Conservation (phyloP, 2,329 filamentous ascomycete species). For the Trichoderma sp. region DNA sequence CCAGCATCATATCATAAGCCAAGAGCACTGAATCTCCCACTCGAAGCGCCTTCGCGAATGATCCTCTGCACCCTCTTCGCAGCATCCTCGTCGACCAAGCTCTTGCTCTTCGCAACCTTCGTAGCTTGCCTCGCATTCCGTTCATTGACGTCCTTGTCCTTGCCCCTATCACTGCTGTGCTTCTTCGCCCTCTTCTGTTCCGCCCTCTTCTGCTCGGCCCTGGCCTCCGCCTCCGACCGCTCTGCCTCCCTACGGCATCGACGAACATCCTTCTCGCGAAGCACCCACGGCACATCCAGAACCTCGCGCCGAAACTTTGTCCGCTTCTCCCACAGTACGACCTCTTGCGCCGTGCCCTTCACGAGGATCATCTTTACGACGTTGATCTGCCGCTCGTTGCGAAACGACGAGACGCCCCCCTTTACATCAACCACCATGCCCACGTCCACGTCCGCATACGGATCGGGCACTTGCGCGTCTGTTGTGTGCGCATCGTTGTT, state of each 20-base stretch:
- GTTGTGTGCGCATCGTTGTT: constrained; percentile 17
- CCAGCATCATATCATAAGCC: constrained; percentile 36
- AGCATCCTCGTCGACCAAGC: constrained; percentile 12
- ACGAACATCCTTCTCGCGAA: constrained; percentile 53
- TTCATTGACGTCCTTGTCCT: constrained; percentile 20
- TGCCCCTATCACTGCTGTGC: constrained; percentile 27
- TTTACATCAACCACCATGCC: constrained; percentile 61
- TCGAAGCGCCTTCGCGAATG: constrained; percentile 36
- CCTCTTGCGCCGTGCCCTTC: constrained; percentile 57
- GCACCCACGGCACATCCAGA: constrained; percentile 57
- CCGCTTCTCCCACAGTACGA: constrained; percentile 61
- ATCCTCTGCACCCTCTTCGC: constrained; percentile 35
- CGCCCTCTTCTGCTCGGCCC: neutral
- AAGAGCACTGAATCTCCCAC: constrained; percentile 42
- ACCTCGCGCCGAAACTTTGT: constrained; percentile 53
- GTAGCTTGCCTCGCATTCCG: constrained; percentile 16
- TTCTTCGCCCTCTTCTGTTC: constrained; percentile 30
- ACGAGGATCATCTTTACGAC: constrained; percentile 55
- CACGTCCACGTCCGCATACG: constrained; percentile 47
- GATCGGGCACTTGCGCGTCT: constrained; percentile 1
- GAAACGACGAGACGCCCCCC: constrained; percentile 53
- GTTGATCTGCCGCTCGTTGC: constrained; percentile 54
- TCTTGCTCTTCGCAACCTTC: neutral
- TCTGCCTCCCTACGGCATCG: constrained; percentile 54
- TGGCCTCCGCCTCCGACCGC: constrained; percentile 35